These are phyloP conservation scores for Hibiscus tridactylites DNA, from an alignment of 345 rosid species.

Conservation along the genomic window DNA sequence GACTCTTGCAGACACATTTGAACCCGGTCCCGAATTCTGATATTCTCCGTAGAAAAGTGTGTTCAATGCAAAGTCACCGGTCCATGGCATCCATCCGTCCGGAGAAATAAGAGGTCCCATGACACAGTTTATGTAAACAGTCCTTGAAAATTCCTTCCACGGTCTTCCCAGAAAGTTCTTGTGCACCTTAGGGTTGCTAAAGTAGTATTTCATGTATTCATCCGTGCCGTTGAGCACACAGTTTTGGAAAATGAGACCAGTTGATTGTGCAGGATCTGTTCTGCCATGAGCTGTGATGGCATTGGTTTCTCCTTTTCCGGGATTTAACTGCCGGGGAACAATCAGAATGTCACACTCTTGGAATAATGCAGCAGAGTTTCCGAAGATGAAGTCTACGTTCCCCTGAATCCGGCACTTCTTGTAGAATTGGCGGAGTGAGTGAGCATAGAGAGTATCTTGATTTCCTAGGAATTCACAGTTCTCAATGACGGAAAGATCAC, in stretches of 20 bases:
- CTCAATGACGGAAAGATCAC: slow-evolving; percentile 65
- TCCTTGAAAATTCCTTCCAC: slow-evolving; percentile 89
- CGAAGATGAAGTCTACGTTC: slow-evolving; percentile 93
- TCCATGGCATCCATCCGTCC: slow-evolving; percentile 80
- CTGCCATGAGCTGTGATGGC: slow-evolving; percentile 84
- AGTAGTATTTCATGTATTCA: slow-evolving; percentile 57
- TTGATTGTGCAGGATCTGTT: slow-evolving; percentile 68
- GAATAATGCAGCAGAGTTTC: slow-evolving; percentile 78
- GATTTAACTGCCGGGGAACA: slow-evolving; percentile 55
- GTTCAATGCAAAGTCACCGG: slow-evolving; percentile 54
- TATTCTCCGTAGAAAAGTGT: slow-evolving; percentile 87
- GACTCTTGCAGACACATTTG: slow-evolving; percentile 43
- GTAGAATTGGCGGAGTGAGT: slow-evolving; percentile 78
- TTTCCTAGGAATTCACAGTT: slow-evolving; percentile 84
- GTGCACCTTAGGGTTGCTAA: slow-evolving; percentile 56
- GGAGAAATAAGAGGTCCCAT: slow-evolving; percentile 48
- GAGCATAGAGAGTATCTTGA: slow-evolving; percentile 87
- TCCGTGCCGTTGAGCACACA: slow-evolving; percentile 74
- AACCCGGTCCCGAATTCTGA: slow-evolving; percentile 60
- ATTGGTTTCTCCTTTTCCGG: slow-evolving; percentile 70
- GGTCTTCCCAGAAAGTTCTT: slow-evolving; percentile 75
- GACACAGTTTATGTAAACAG: slow-evolving; percentile 50
- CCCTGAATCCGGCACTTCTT: slow-evolving; percentile 74
- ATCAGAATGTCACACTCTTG: slow-evolving; percentile 56
- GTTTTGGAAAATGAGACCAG: slow-evolving; percentile 64